A percentile compares a stretch with the other conserved stretches of the same genome.
Evolutionary conservation across 2,329 filamentous ascomycete genomes (phyloP).

Genomic region (Colletotrichum magnum): DNA sequence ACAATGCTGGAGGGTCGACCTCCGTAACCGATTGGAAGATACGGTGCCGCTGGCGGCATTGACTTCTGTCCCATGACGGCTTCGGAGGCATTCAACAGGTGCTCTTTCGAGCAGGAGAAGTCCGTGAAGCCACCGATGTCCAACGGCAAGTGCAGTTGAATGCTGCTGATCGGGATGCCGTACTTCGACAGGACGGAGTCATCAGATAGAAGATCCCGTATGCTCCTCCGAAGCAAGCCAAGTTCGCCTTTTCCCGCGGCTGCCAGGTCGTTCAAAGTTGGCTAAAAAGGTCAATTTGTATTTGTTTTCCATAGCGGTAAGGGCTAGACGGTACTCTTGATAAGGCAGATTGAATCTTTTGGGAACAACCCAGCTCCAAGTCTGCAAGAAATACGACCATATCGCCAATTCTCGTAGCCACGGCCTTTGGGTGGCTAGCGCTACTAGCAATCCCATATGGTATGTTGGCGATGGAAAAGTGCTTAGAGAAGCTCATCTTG

Average conservation of each 20-base stretch:
- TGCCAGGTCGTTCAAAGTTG: constrained; percentile 65
- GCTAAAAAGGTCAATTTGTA: constrained; percentile 46
- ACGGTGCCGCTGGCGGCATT: constrained; percentile 61
- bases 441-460: constrained; percentile 67
- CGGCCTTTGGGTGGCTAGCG: constrained; percentile 51
- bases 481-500: constrained; percentile 52
- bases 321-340: constrained; percentile 1
- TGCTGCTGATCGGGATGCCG: constrained; percentile 38
- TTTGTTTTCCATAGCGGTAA: constrained; percentile 33
- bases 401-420: constrained; percentile 65
- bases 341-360: constrained; percentile 15
- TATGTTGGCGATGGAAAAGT: constrained; percentile 67
- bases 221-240: constrained; percentile 54
- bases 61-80: constrained; percentile 55
- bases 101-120: constrained; percentile 68
- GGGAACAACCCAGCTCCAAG: constrained; percentile 48
- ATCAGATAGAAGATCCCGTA: constrained; percentile 52
- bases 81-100: constrained; percentile 64
- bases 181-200: constrained; percentile 3
- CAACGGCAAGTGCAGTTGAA: constrained; percentile 67
- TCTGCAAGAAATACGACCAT: constrained; percentile 66
- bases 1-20: constrained; percentile 69
- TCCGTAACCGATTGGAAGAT: constrained; percentile 67
- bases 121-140: constrained; percentile 68
- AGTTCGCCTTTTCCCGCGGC: constrained; percentile 57